Conservation (phyloP, 805 yeast genomes). For the Nakazawaea wickerhamii region DNA sequence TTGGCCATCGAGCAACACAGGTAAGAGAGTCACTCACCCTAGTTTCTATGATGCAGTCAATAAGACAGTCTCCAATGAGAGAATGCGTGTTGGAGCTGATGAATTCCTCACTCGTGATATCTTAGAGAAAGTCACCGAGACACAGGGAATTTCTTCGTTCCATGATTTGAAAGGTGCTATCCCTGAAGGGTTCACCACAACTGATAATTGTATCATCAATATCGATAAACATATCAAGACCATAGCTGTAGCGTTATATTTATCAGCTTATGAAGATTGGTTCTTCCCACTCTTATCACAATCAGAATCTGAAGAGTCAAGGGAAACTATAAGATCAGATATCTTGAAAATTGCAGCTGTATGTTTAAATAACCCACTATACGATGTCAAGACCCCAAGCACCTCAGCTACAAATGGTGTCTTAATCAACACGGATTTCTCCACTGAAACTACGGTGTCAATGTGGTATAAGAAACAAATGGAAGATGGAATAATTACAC, state of each 20-base stretch:
- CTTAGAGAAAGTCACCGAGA: background rate
- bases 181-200: constrained; percentile 1
- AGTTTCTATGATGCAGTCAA: constrained; percentile 1
- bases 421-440: background rate
- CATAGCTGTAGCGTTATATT: background rate
- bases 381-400: background rate
- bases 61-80: background rate
- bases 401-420: background rate
- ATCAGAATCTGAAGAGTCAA: background rate
- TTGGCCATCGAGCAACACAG: background rate
- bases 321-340: background rate
- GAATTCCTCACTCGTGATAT: background rate
- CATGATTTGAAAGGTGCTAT: constrained; percentile 8
- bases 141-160: background rate
- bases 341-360: background rate
- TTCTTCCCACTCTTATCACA: constrained; percentile 2
- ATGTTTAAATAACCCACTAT: background rate
- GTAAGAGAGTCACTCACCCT: constrained; percentile 6
- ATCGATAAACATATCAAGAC: constrained; percentile 1
- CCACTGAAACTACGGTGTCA: background rate
- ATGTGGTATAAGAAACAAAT: background rate
- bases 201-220: constrained; percentile 2
- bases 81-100: constrained; percentile 3
- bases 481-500: background rate
- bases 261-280: constrained; percentile 3